Percentiles rank a stretch among this genome's conserved stretches.
phyloP scores from a whole-genome alignment of 352 stramenopile species.

The Phytophthora pseudosyringae region DNA sequence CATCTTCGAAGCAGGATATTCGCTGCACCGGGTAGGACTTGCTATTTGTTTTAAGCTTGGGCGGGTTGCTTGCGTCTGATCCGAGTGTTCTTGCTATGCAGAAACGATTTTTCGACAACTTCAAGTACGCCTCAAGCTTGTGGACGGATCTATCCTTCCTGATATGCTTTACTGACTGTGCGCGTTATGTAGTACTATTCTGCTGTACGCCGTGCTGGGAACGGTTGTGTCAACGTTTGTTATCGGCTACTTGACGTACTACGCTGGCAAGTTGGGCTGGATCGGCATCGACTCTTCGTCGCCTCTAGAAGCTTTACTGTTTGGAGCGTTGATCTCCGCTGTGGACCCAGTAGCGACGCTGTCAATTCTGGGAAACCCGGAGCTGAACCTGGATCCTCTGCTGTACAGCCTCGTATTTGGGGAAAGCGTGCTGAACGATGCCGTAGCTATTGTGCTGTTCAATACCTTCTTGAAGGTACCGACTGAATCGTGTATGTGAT shows the following conservation, averaged over 20 bases:
- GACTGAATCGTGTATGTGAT: not conserved
- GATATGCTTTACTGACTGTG: not conserved
- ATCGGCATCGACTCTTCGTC: constrained; percentile 92
- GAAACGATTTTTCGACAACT: constrained; percentile 97
- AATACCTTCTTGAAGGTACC: constrained; percentile 94
- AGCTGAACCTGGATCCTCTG: constrained; percentile 91
- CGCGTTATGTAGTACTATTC: constrained; percentile 81
- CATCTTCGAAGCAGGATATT: constrained; percentile 98
- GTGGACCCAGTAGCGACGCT: constrained; percentile 97
- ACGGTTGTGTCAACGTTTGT: constrained; percentile 97
- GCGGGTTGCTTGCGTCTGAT: not conserved
- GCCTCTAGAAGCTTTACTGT: constrained; percentile 95
- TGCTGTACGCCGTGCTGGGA: constrained; percentile 94
- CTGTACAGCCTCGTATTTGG: constrained; percentile 96
- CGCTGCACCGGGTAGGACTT: constrained; percentile 70
- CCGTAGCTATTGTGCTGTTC: constrained; percentile 97
- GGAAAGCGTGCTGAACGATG: constrained; percentile 98
- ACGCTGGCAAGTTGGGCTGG: constrained; percentile 70
- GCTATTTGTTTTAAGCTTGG: not conserved
- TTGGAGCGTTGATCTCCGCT: constrained; percentile 95
- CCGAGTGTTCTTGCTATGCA: constrained; percentile 15
- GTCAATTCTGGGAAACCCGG: constrained; percentile 94
- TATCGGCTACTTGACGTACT: constrained; percentile 95
- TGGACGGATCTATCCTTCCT: not conserved
- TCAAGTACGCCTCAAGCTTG: constrained; percentile 63